phyloP scores from a whole-genome alignment of 1,139 yeast species.

The Debaryomycetaceae sp. region DNA sequence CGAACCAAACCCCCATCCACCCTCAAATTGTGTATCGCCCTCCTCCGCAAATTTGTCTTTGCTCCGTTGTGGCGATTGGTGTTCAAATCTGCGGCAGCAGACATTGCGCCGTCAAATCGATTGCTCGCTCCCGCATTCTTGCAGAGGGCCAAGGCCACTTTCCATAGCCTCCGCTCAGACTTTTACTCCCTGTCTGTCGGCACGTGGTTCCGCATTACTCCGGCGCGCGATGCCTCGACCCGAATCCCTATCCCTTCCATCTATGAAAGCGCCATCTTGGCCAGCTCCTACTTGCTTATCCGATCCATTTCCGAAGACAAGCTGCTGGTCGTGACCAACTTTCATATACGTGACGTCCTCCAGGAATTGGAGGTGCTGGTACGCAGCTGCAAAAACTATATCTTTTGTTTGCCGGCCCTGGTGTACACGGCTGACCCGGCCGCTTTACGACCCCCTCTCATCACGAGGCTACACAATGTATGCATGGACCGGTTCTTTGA shows the following conservation, averaged over 20 bases:
- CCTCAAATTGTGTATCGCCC: not conserved
- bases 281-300: slow-evolving; percentile 46
- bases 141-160: not conserved
- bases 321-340: slow-evolving; percentile 33
- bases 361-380: slow-evolving; percentile 52
- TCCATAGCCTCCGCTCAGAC: slow-evolving; percentile 1
- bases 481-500: slow-evolving; percentile 54
- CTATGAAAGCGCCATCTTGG: slow-evolving; percentile 54
- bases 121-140: too few relatives aligned
- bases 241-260: slow-evolving; percentile 48
- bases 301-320: slow-evolving; percentile 58
- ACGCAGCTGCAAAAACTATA: slow-evolving; percentile 27
- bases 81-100: not conserved
- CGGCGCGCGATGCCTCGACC: slow-evolving; percentile 47
- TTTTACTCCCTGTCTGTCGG: slow-evolving; percentile 22
- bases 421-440: slow-evolving; percentile 29
- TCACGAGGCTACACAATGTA: slow-evolving; percentile 49
- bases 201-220: slow-evolving; percentile 33
- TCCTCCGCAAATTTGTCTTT: not conserved
- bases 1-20: too few relatives aligned
- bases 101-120: too few relatives aligned
- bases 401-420: slow-evolving; percentile 32
- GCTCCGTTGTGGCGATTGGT: not conserved
- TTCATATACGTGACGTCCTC: slow-evolving; percentile 45
- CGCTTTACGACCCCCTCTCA: slow-evolving; percentile 14